Percentiles rank a stretch among this genome's conserved stretches.
These are phyloP conservation scores for Penstemon davidsonii DNA, from an alignment of 257 asterid genomes.

Conservation along the genomic window DNA sequence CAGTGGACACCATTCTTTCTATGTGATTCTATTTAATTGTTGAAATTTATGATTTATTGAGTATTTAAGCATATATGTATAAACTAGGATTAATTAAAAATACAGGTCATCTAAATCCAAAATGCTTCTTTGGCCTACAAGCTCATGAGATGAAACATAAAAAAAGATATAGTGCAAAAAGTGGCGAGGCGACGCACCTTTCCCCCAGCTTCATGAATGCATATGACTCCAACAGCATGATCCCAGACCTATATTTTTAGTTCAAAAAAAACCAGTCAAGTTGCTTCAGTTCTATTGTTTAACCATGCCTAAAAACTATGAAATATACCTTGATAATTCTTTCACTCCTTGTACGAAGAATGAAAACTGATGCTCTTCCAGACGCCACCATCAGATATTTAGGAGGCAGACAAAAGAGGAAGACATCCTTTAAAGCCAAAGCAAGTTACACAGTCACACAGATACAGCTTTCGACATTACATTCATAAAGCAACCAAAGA, in stretches of 20 bases:
- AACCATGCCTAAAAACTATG: slow-evolving; percentile 6
- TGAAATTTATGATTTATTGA: background rate
- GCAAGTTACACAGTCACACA: background rate
- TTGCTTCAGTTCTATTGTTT: slow-evolving; percentile 16
- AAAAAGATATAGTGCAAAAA: slow-evolving; percentile 1
- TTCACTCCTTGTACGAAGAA: slow-evolving; percentile 50
- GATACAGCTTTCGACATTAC: background rate
- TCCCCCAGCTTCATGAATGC: slow-evolving; percentile 91
- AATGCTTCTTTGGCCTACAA: slow-evolving; percentile 10
- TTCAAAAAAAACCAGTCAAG: slow-evolving; percentile 28
- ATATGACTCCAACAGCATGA: slow-evolving; percentile 88
- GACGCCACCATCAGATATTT: slow-evolving; percentile 94
- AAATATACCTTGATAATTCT: slow-evolving; percentile 55
- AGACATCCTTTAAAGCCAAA: background rate
- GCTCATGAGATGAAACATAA: slow-evolving; percentile 14
- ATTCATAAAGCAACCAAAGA: background rate
- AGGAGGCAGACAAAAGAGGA: slow-evolving; percentile 17
- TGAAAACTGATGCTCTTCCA: slow-evolving; percentile 80
- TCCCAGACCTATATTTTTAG: slow-evolving; percentile 74
- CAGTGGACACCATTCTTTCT: background rate
- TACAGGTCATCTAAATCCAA: background rate
- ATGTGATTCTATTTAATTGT: background rate
- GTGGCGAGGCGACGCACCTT: slow-evolving; percentile 47
- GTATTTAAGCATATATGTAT: background rate
- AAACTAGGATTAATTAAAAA: background rate